Base-by-base conservation (phyloP, 495 filamentous ascomycete species). In the Letharia lupina region DNA sequence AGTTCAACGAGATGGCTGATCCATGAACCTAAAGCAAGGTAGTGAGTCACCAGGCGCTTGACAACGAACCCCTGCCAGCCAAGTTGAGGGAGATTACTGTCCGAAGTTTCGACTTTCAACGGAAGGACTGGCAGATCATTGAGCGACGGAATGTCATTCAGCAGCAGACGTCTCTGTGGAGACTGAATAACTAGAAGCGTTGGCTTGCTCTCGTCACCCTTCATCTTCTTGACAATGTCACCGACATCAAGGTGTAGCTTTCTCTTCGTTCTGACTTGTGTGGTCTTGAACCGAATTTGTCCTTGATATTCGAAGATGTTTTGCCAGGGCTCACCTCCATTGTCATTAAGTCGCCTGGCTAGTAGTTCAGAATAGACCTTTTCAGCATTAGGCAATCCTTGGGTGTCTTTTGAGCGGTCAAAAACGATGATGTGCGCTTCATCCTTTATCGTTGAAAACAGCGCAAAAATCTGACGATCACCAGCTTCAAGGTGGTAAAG, bases 41-140 rank as follows among this genome's bases (percentile, higher is more conserved):
- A 98, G 70, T 95, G 91, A 37, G 86, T 87, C 47, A 98, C 88
- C 13, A 96, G 75, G 23, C 93, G 84, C 72, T 91, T 90, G 4
- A 91, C 90, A 68, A 95, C 86, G 69, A 96, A 94, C 0, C 84
- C 82, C 73, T 97, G 94, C 94, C 94, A 99, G 16, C 92, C 93
- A 45, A 99, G 81, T 3, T 92, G 90, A 2, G 94, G 94, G 16
- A 97, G 80, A 63, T 89, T 87, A 77, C 88, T 91, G 69, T 98
- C 95, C 0, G 89, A 84, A 37, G 87, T 80, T 70, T 99, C 92
- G 64, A 88, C 86, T 67, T 87, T 85, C 50, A 99, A 82, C 2
- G 89, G 81, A 41, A 99, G 77, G 23, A 90, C 83, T 4, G 94
- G 95, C 64, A 94, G 91, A 47, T 96, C 92, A 59, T 83, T 89